A percentile compares a stretch with the other conserved stretches of the same genome.
phyloP scores from a whole-genome alignment of 1,284 basidiomycete genomes.

The Agroathelia rolfsii region DNA sequence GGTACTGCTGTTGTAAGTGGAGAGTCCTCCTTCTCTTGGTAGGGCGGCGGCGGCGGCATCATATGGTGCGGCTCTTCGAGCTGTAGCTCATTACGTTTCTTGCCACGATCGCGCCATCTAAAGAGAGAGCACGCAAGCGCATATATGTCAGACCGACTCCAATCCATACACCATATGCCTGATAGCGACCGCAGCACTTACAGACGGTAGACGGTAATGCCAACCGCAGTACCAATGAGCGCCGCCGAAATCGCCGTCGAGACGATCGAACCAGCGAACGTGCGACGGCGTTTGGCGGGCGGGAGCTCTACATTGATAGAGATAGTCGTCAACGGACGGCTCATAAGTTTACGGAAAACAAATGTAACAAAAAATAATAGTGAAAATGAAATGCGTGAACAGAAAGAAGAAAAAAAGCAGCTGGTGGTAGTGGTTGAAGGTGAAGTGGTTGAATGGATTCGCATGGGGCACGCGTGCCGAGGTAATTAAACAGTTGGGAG shows the following conservation, averaged over 20 bases:
- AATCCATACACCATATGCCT: conserved; percentile 4
- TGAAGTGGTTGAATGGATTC: conserved; percentile 23
- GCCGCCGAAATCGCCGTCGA: conserved; percentile 73
- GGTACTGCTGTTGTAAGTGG: neutral
- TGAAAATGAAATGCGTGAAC: too few species aligned
- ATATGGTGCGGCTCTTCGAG: too few species aligned
- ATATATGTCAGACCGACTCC: too few species aligned
- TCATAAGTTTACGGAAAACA: too few species aligned
- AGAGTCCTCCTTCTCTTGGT: conserved; percentile 1
- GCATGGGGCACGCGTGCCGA: too few species aligned
- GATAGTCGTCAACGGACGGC: too few species aligned
- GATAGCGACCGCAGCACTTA: conserved; percentile 28
- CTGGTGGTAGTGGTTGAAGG: conserved; percentile 19
- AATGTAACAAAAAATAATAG: too few species aligned
- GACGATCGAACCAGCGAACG: conserved; percentile 67
- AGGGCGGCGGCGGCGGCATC: conserved; percentile 10
- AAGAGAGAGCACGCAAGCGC: too few species aligned
- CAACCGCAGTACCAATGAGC: conserved; percentile 72
- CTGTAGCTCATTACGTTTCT: too few species aligned
- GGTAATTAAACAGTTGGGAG: too few species aligned
- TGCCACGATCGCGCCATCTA: conserved; percentile 66
- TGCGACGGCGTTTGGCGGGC: conserved; percentile 48
- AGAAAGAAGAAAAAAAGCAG: too few species aligned
- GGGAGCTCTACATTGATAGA: too few species aligned
- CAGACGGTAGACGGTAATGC: conserved; percentile 75